A percentile compares a stretch with the other conserved stretches of the same genome.
Conservation (phyloP, 495 filamentous ascomycete genomes). For the Immersiella caudata region DNA sequence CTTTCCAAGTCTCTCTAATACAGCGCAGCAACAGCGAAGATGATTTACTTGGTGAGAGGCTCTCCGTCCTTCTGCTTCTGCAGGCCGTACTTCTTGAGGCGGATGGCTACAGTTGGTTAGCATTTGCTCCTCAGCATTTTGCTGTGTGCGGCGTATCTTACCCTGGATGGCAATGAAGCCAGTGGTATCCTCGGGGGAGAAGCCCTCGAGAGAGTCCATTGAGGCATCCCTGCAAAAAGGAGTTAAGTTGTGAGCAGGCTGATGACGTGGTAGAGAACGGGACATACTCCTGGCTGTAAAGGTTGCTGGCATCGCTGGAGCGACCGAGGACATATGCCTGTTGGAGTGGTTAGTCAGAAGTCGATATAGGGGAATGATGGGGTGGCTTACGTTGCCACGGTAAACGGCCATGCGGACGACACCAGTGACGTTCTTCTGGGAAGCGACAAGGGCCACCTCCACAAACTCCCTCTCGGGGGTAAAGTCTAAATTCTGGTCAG, state of each 20-base stretch:
- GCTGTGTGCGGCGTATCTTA: neutral
- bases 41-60: conserved; percentile 40
- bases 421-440: conserved; percentile 65
- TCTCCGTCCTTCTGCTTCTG: conserved; percentile 66
- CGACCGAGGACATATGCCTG: conserved; percentile 70
- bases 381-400: conserved; percentile 64
- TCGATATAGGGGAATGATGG: neutral
- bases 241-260: neutral
- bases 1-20: neutral
- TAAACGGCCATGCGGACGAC: conserved; percentile 71
- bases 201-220: conserved; percentile 88
- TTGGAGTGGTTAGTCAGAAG: neutral
- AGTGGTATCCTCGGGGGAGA: conserved; percentile 68
- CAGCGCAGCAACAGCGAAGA: neutral
- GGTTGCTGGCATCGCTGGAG: conserved; percentile 75
- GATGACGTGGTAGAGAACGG: too few species aligned
- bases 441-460: conserved; percentile 70
- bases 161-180: conserved; percentile 76
- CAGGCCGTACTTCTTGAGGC: conserved; percentile 86
- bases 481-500: conserved; percentile 49
- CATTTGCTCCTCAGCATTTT: neutral
- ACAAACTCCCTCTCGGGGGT: conserved; percentile 71
- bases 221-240: conserved; percentile 56
- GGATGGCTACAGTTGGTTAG: conserved; percentile 60
- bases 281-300: conserved; percentile 67